Evolutionary conservation across 345 rosid species (phyloP).

Genomic region (Acer yangbiense): DNA sequence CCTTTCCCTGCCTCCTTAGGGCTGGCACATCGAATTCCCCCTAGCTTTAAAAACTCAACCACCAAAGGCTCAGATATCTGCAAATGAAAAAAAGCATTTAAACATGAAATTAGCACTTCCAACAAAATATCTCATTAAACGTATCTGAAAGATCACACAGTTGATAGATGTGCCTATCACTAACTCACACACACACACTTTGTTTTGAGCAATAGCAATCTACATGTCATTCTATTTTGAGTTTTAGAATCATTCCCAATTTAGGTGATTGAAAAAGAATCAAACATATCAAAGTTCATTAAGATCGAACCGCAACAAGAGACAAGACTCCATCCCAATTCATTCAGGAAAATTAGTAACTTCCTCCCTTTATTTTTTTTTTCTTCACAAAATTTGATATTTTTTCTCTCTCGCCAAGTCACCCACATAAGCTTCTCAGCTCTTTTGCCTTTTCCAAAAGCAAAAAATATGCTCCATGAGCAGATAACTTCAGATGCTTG

Average conservation of each 20-base stretch:
- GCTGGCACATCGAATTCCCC: conserved; percentile 55
- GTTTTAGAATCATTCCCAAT: background rate
- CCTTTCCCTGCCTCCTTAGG: conserved; percentile 69
- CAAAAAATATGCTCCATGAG: too few relatives aligned
- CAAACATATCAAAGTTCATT: too few relatives aligned
- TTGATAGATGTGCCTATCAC: background rate
- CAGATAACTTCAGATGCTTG: too few relatives aligned
- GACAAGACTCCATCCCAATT: too few relatives aligned
- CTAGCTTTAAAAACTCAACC: conserved; percentile 55
- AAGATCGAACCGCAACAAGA: too few relatives aligned
- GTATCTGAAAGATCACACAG: background rate
- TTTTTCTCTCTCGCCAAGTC: too few relatives aligned
- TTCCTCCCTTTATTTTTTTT: too few relatives aligned
- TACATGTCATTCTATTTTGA: background rate
- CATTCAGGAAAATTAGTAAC: too few relatives aligned
- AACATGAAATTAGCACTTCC: background rate
- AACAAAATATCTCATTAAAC: background rate
- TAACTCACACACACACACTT: background rate
- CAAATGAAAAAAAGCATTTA: conserved; percentile 12
- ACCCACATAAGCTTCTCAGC: too few relatives aligned
- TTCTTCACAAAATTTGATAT: too few relatives aligned
- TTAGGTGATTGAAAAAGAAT: too few relatives aligned
- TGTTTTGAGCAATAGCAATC: conserved; percentile 6
- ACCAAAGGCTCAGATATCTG: conserved; percentile 51
- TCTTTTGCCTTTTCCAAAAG: too few relatives aligned